Base-by-base conservation (phyloP, 495 filamentous ascomycete species). In the Amorphotheca resinae region DNA sequence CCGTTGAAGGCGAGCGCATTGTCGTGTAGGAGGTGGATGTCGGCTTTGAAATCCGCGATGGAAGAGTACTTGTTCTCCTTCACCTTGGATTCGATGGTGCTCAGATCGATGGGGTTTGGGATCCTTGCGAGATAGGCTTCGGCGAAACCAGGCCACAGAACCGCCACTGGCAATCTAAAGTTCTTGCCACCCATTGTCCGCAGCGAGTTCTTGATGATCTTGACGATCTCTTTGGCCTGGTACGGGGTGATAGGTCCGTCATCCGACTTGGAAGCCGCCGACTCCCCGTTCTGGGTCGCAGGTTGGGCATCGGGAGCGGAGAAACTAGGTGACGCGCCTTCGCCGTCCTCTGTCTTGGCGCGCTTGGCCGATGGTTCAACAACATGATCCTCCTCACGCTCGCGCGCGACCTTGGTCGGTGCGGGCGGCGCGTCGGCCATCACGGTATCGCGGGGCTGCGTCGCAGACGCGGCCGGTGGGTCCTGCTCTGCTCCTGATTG, bases 1-100 rank as follows among this genome's bases (percentile, higher is more conserved):
- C 88, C 87, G 57, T 98, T 98, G 72, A 95, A 98, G 1, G 62
- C 57, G 6, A 78, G 45, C 0, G 80, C 72, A 57, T 98, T 98
- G 34, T 75, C 51, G 32, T 87, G 70, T 55, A 98, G 77, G 30
- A 80, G 68, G 33, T 76, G 58, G 22, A 95, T 69, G 51, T 96
- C 93, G 12, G 66, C 62, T 26, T 78, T 66, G 52, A 88, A 74
- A 12, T 69, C 77, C 33, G 79, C 70, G 2, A 84, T 60, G 7
- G 66, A 69, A 4, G 54, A 36, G 55, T 95, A 96, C 36, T 68
- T 57, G 15, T 58, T 48, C n/a, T 65, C 65, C 50, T 81, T 85
- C 4, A 96, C 62, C 48, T 84, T 87, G 28, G 57, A 63, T 50
- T 96, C 91, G 56, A 96, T 84, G 1, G 77, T 80, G 35, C 67